These are phyloP conservation scores for Combretum micranthum DNA, from an alignment of 345 rosid species.

Conservation along the genomic window DNA sequence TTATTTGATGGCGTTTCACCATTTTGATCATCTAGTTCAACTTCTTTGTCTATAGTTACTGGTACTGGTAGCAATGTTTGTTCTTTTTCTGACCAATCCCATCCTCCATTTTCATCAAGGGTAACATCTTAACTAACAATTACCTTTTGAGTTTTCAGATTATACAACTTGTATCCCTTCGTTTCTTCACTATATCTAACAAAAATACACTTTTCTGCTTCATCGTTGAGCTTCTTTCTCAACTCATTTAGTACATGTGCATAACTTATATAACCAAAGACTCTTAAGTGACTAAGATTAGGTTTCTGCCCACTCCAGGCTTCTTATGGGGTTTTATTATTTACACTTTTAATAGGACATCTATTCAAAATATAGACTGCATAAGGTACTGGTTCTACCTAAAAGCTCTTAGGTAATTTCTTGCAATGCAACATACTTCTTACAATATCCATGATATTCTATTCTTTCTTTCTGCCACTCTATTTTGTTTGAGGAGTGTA, in stretches of 20 bases:
- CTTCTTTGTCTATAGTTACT: no score
- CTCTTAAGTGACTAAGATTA: not conserved
- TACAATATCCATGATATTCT: slow-evolving; percentile 2
- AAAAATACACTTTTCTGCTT: slow-evolving; percentile 2
- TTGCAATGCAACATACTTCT: slow-evolving; percentile 4
- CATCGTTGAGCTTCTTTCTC: not conserved
- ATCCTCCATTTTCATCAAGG: no score
- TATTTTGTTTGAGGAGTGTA: slow-evolving; percentile 10
- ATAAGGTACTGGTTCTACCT: not conserved
- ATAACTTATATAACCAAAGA: slow-evolving; percentile 6
- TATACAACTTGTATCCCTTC: not conserved
- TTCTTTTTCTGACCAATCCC: not conserved
- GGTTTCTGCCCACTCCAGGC: slow-evolving; percentile 2
- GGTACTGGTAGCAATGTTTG: not conserved
- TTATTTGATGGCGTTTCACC: no score
- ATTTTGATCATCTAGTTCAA: not conserved
- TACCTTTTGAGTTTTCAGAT: not conserved
- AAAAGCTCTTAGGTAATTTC: slow-evolving; percentile 4
- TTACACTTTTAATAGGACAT: not conserved
- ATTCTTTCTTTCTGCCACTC: slow-evolving; percentile 6
- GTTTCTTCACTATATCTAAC: not conserved
- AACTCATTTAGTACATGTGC: slow-evolving; percentile 1
- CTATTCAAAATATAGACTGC: slow-evolving; percentile 7
- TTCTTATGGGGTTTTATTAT: not conserved
- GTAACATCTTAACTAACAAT: not conserved